A percentile compares a stretch with the other conserved stretches of the same genome.
Conservation (phyloP, 441 rosid genomes). For the Omphalea diandra region DNA sequence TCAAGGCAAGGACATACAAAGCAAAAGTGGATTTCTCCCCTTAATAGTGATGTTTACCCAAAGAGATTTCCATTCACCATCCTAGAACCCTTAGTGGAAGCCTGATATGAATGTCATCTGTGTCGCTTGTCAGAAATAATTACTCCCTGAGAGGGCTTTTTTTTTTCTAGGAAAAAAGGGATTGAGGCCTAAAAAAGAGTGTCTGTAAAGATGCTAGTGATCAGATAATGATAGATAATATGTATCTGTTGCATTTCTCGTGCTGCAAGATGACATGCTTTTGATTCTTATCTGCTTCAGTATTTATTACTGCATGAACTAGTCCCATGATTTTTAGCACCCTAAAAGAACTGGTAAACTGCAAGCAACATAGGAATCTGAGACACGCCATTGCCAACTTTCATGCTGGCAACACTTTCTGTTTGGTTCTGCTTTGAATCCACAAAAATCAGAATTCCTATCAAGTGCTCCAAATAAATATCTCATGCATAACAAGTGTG, state of each 20-base stretch:
- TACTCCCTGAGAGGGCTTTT: constrained; percentile 5
- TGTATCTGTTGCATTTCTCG: constrained; percentile 2
- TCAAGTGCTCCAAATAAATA: not conserved
- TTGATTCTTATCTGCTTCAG: constrained; percentile 8
- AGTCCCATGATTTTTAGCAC: not conserved
- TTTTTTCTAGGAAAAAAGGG: constrained; percentile 1
- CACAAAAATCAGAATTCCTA: not conserved
- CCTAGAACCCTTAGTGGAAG: constrained; percentile 11
- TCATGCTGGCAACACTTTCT: not conserved
- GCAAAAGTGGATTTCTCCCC: not conserved
- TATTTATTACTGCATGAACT: constrained; percentile 1
- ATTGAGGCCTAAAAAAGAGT: not conserved
- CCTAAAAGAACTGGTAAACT: not conserved
- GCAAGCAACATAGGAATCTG: not conserved
- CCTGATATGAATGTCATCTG: constrained; percentile 12
- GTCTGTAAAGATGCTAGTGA: constrained; percentile 4
- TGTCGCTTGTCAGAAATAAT: not conserved
- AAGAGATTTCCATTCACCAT: constrained; percentile 28
- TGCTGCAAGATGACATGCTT: constrained; percentile 4
- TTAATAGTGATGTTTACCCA: not conserved
- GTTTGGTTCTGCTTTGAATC: not conserved
- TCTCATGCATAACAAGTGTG: not conserved
- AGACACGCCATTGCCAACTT: not conserved
- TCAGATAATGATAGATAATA: not conserved
- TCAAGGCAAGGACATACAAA: constrained; percentile 11